Base-by-base conservation (phyloP, 176 grass and related monocot species). In the Rhynchospora breviuscula region DNA sequence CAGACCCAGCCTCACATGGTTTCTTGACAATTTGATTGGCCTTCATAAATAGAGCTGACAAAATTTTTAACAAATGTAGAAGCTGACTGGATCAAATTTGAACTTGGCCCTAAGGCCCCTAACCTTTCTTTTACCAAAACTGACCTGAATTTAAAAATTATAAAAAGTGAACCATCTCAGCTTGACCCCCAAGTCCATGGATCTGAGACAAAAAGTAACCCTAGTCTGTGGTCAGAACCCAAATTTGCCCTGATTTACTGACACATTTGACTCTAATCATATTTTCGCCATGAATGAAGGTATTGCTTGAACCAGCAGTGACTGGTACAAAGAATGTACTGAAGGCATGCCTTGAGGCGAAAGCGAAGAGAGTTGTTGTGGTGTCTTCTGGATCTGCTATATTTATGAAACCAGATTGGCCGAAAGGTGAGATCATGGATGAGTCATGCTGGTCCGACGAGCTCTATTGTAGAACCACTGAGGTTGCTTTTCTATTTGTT, bases 381-480 rank as follows among this genome's bases (percentile, higher is more conserved):
- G 89, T 89, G 71, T 97, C 89, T 51, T 93, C 91, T 63, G 26
- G 35, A 2, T 87, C 25, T 72, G 89, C 88, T 49, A 82, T 97
- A 6, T 18, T 14, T 63, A 23, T 82, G 60, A 90, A 85, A 82
- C 86, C 94, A 10, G 56, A 21, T 44, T 87, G 85, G 82, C 91
- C 88, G 51, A 57, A n/a, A 10, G 91, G 68, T 73, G 83, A 83
- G 79, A 72, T 84, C 73, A 81, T 88, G 33, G 94, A 93, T 52
- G 91, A 97, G 33, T 71, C 78, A 17, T 87, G 84, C 43, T 94
- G 94, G 94, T 90, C 94, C 0, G 89, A 97, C 31, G 86, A 88
- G 69, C 67, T 88, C 59, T 59, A 89, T 81, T 93, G 91, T 81
- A 86, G 77, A 79, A 56, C 26, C 70, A 79, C 19, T 3, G 67